These are phyloP conservation scores for Cladosporium oxysporum DNA, from an alignment of 2,329 filamentous ascomycete species.

Conservation along the genomic window DNA sequence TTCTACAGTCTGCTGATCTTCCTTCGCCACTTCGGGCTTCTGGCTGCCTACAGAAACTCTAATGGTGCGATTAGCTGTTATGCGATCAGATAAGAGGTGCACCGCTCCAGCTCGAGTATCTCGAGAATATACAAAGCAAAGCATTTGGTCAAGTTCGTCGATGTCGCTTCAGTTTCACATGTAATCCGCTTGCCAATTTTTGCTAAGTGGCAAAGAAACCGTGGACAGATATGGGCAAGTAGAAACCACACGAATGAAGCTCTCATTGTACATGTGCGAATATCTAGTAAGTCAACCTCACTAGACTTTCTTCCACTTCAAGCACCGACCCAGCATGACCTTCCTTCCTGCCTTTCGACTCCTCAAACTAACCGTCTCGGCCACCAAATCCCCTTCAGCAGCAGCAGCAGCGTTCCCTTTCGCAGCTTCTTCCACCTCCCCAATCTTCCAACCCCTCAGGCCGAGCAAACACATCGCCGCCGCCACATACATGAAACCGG, in stretches of 20 bases:
- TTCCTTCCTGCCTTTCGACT: slow-evolving; percentile 28
- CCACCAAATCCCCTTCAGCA: slow-evolving; percentile 20
- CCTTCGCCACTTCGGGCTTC: background rate
- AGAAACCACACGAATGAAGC: background rate
- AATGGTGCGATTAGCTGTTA: background rate
- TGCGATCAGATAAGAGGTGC: background rate
- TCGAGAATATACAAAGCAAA: background rate
- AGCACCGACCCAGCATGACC: slow-evolving; percentile 31
- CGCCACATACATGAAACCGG: slow-evolving; percentile 63
- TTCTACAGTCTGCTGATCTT: background rate
- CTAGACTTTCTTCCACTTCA: slow-evolving; percentile 38
- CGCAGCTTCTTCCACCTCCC: slow-evolving; percentile 49
- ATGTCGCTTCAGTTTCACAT: background rate
- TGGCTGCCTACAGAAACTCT: background rate
- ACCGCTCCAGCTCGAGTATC: background rate
- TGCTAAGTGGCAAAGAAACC: background rate
- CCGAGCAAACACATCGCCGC: slow-evolving; percentile 56
- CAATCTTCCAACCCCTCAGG: slow-evolving; percentile 63
- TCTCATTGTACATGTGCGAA: background rate
- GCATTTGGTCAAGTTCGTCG: background rate
- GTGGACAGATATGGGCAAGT: background rate
- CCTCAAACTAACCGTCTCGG: slow-evolving; percentile 25
- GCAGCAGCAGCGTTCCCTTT: slow-evolving; percentile 32
- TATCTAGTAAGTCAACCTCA: background rate
- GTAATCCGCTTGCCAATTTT: background rate